Evolutionary conservation across 768 basidiomycete species (phyloP).

Genomic region (Nidularia sp.): DNA sequence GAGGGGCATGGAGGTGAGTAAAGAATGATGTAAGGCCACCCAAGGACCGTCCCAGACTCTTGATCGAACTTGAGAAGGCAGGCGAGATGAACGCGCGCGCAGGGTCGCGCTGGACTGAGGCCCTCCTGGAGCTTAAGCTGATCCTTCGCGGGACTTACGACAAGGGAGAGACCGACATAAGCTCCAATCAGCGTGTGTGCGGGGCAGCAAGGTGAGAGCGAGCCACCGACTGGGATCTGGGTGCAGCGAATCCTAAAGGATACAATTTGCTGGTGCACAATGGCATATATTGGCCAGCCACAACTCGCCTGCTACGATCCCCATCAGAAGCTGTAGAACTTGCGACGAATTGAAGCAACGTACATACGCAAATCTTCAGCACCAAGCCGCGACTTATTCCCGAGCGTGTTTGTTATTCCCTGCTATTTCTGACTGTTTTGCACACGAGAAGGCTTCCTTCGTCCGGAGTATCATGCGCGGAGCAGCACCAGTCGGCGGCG

Average conservation of each 20-base stretch:
- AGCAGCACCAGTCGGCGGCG: conserved; percentile 11
- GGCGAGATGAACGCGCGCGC: too few relatives aligned
- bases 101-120: too few relatives aligned
- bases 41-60: too few relatives aligned
- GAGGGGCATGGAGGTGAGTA: too few relatives aligned
- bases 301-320: background rate
- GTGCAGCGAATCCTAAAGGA: background rate
- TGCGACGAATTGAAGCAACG: background rate
- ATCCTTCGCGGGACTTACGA: background rate
- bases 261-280: too few relatives aligned
- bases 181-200: too few relatives aligned
- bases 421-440: conserved; percentile 1
- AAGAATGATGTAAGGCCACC: too few relatives aligned
- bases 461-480: conserved; percentile 6
- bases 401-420: background rate
- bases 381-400: too few relatives aligned
- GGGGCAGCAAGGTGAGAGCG: background rate
- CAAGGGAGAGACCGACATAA: background rate
- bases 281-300: background rate
- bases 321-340: conserved; percentile 5
- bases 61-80: too few relatives aligned
- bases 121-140: too few relatives aligned
- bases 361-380: too few relatives aligned
- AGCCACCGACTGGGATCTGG: conserved; percentile 2
- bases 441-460: conserved; percentile 11